Base-by-base conservation (phyloP, 2,329 filamentous ascomycete genomes). In the Fulvia fulva region DNA sequence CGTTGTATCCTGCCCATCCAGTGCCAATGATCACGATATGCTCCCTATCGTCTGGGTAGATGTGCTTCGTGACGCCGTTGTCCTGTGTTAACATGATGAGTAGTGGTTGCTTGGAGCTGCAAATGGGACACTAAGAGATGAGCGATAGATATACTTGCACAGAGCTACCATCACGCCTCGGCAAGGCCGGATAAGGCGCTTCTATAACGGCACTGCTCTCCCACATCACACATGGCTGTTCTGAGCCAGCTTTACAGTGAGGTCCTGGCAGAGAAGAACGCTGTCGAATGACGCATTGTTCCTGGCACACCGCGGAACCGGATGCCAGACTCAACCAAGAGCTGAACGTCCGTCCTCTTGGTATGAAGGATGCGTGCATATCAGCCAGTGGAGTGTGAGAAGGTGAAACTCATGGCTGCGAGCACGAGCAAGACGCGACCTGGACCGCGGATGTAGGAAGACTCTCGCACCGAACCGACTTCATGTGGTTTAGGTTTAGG, bases 1-100 rank as follows among this genome's bases (percentile, higher is more conserved):
- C 64, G 11, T 71, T 74, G 58, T 71, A 76, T 28, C 75, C 76
- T 41, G 72, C 71, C 75, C 75, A 77, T 26, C 76, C 75, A 21
- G 74, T 72, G 9, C 75, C 75, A 14, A 77, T 69, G 46, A 77
- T 67, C 2, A 70, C 68, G 12, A 63, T 60, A 28, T 49, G 55
- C 30, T 65, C 60, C 45, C 50, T 45, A 41, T 43, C 54, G n/a
- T 52, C 51, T 14, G 21, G 44, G 32, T 28, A 47, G 22, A 8
- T 45, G 34, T 45, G 21, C 43, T 57, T 57, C 26, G 25, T 47
- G 14, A 50, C 26, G 47, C 25, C 25, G 26, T 32, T 32, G 2
- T 50, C 26, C 26, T 50, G 23, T 32, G 47, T 50, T 16, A 50
- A n/a, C 47, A n/a, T 50, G 9, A 12, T 32, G 26, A 11, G n/a